A percentile compares a stretch with the other conserved stretches of the same genome.
Conservation (phyloP, 805 yeast genomes). For the Ascoidea asiatica region DNA sequence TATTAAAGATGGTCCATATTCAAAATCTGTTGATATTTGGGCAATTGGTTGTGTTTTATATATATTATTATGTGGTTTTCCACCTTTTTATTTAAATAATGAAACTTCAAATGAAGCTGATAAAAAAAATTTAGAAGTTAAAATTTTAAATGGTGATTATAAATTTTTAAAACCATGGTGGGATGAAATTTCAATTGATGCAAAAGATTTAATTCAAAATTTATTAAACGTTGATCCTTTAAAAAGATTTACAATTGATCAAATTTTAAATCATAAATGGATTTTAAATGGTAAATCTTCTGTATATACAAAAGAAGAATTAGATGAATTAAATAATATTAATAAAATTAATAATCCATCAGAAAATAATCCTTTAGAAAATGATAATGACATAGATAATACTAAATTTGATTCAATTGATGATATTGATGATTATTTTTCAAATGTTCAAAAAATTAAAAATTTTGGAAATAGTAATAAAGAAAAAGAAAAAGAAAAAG, state of each 20-base stretch:
- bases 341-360: background rate
- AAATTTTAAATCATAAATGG: constrained; percentile 67
- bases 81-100: constrained; percentile 38
- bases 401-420: background rate
- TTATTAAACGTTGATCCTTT: constrained; percentile 59
- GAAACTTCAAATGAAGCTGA: constrained; percentile 42
- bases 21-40: constrained; percentile 63
- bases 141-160: constrained; percentile 60
- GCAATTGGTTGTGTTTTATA: constrained; percentile 60
- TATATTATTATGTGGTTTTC: constrained; percentile 59
- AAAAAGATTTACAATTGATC: constrained; percentile 53
- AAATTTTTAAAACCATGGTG: constrained; percentile 78
- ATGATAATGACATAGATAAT: background rate
- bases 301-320: background rate
- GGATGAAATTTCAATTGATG: constrained; percentile 67
- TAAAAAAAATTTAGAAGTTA: constrained; percentile 43
- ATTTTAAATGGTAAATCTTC: constrained; percentile 3
- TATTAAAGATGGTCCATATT: constrained; percentile 42
- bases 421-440: background rate
- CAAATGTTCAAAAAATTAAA: too few species aligned
- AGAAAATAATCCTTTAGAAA: background rate
- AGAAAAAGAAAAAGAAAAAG: too few species aligned
- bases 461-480: too few species aligned
- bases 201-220: constrained; percentile 53
- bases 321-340: background rate